Conservation (phyloP, 2,329 filamentous ascomycete species). For the Anthostomella pinea region DNA sequence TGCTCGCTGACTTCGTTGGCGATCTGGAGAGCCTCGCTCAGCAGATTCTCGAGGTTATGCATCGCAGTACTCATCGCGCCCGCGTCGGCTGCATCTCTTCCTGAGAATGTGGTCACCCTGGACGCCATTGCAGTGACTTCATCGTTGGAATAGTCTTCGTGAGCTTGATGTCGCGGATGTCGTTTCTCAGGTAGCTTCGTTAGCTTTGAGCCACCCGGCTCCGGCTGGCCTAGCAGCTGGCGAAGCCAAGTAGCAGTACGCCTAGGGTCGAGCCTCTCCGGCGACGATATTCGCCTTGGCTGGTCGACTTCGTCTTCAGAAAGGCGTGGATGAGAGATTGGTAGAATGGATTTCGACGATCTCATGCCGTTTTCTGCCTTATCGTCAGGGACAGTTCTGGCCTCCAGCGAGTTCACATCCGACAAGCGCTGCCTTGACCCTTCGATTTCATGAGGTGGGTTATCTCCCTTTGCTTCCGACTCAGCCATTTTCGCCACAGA, state of each 20-base stretch:
- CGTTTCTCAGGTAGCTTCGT: constrained; percentile 27
- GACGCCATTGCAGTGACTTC: constrained; percentile 12
- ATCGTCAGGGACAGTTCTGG: too few relatives aligned
- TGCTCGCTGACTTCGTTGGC: constrained; percentile 40
- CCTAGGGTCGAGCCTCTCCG: constrained; percentile 17
- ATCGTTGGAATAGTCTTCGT: constrained; percentile 15
- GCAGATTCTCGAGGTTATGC: constrained; percentile 43
- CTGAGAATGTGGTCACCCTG: constrained; percentile 26
- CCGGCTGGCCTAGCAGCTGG: constrained; percentile 23
- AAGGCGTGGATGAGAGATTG: too few relatives aligned
- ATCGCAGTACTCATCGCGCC: constrained; percentile 24
- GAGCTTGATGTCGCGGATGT: constrained; percentile 19
- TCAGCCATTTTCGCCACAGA: too few relatives aligned
- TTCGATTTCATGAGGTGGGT: too few relatives aligned
- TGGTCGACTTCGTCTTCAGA: constrained; percentile 3
- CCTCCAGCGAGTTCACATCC: too few relatives aligned
- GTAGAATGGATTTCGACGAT: too few relatives aligned
- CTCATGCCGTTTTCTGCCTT: too few relatives aligned
- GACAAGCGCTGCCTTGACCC: too few relatives aligned
- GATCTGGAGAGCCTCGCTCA: constrained; percentile 45
- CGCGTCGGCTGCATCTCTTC: constrained; percentile 20
- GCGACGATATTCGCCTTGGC: constrained; percentile 6
- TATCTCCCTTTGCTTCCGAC: too few relatives aligned
- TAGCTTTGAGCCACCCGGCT: constrained; percentile 12
- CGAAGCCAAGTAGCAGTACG: constrained; percentile 28